Base-by-base conservation (phyloP, 139 green algal species). In the Medakamo hakoo region DNA sequence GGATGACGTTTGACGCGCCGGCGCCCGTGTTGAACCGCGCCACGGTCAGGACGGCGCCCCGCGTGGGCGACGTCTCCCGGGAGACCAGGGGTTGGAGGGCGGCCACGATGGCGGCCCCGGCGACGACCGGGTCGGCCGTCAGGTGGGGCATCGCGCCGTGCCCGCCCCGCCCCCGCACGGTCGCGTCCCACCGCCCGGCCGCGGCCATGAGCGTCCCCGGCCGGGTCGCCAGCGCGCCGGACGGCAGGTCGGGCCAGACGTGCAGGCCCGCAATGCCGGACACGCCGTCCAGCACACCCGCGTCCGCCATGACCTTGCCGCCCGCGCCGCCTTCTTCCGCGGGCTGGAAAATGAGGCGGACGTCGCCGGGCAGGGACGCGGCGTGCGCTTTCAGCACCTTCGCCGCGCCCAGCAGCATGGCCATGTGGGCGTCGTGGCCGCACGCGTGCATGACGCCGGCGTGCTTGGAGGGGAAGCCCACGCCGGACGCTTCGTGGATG, bases 311-410 rank as follows among this genome's bases (percentile, higher is more conserved):
- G 4, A 57, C 24, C 22, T 79, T 62, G 1, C 70, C 90, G 16
- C 90, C 90, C 21, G 80, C 88, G 1, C 73, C 69, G 14, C 81
- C 83, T 74, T 96, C 90, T 74, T 96, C 90, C 19, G 88, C 90
- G 3, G 90, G 90, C 72, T 97, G 90, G 79, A 95, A 98, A 16
- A 96, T 28, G 18, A 97, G 78, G 49, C 76, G 69, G 30, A 97
- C 84, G 1, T 62, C 86, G 60, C 88, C 87, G 55, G 73, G 55
- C 30, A 81, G 57, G 22, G 73, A 24, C 25, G 26, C 24, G 55
- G 84, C 79, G 0, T 63, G 63, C 22, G 57, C 62, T 65, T 92
- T 87, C 1, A 96, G 77, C 40, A 96, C 49, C 66, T 69, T 73
- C 0, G 86, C 86, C 2, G 81, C 89, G 0, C 82, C 86, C 63